Percentiles rank a stretch among this genome's conserved stretches.
Conservation (phyloP, 164 flowering plant species). For the Akebia trifoliata region DNA sequence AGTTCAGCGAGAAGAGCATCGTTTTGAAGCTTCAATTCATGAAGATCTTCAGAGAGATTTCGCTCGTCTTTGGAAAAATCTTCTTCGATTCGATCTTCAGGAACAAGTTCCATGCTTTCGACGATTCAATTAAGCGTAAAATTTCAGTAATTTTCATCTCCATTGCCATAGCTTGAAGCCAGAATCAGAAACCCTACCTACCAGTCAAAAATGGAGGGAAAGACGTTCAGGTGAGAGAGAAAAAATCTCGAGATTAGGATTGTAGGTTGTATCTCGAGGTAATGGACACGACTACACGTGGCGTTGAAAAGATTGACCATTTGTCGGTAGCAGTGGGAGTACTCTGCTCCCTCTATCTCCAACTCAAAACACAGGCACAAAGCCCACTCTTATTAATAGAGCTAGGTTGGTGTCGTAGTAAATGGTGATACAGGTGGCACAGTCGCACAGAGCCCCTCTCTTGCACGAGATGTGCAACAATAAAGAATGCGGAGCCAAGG, state of each 20-base stretch:
- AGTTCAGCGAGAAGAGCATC: constrained; percentile 24
- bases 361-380: too few relatives aligned
- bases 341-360: too few relatives aligned
- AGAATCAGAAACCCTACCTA: constrained; percentile 12
- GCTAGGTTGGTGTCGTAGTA: too few relatives aligned
- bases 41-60: neutral
- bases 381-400: too few relatives aligned
- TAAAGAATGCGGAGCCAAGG: too few relatives aligned
- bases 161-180: neutral
- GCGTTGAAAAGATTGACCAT: too few relatives aligned
- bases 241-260: neutral
- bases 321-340: too few relatives aligned
- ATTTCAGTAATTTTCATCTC: constrained; percentile 2
- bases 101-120: constrained; percentile 21
- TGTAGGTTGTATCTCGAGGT: too few relatives aligned
- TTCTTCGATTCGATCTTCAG: constrained; percentile 9
- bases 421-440: too few relatives aligned
- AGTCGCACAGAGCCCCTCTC: too few relatives aligned
- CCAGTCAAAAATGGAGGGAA: constrained; percentile 18
- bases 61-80: constrained; percentile 3
- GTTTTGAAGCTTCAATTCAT: constrained; percentile 10
- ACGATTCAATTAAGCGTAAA: constrained; percentile 9
- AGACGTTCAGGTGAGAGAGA: constrained; percentile 13
- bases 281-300: too few relatives aligned
- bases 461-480: too few relatives aligned